Base-by-base conservation (phyloP, 169 alveolate species). In the Theileria orientalis region DNA sequence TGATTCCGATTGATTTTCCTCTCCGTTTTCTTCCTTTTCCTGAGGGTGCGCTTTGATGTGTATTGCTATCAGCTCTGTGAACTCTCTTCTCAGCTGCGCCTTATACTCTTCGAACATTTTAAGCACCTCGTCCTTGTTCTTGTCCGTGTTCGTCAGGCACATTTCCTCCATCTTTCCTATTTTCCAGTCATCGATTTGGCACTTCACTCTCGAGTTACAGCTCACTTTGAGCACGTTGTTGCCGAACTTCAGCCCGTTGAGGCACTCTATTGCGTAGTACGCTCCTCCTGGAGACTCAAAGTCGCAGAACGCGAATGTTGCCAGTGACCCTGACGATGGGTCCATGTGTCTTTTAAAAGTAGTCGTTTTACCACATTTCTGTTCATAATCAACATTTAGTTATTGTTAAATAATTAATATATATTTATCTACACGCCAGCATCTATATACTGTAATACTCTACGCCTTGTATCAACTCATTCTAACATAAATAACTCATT, bases 221-320 rank as follows among this genome's bases (percentile, higher is more conserved):
- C 88, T 80, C 42, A 80, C 76, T 72, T 80, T 80, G 21, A 80
- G 23, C 49, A 47, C 42, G 23, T 70, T 70, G 11, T 80, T 77
- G 7, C 74, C 75, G 16, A 66, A 72, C 33, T 29, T 30, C 52
- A 73, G 32, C 30, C 44, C 56, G 2, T 76, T 71, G 16, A 80
- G 82, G 49, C 78, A 67, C 25, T 70, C 83, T 64, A 80, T 23
- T 6, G 88, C 88, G 66, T 72, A 72, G 41, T 73, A 72, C 7
- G 88, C 80, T 25, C 88, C 88, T 0, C 73, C 67, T 11, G 84
- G 83, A 1, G 83, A 61, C 51, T 70, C 88, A 27, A 80, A 80
- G 30, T 80, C 84, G 27, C 88, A 80, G 40, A 80, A 49, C 0
- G 84, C 88, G 27, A 80, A 80, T 37, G 64, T 80, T 11, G 88